These are phyloP conservation scores for Bruguiera gymnorhiza DNA, from an alignment of 345 rosid species.

Conservation along the genomic window DNA sequence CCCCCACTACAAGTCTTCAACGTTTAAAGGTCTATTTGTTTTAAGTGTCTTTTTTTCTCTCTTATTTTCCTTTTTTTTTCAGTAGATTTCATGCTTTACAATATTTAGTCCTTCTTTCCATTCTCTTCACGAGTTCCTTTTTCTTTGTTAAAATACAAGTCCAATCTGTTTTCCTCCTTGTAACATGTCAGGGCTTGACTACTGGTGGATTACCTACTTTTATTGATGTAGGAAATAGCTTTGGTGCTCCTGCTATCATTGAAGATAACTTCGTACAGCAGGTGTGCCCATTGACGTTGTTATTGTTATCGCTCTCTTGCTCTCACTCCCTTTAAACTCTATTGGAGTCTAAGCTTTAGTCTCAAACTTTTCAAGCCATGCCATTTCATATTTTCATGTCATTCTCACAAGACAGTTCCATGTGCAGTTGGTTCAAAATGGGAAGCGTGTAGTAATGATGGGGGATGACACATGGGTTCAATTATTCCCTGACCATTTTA, in stretches of 20 bases:
- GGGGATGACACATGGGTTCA: conserved; percentile 96
- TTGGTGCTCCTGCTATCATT: conserved; percentile 89
- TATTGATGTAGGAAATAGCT: conserved; percentile 87
- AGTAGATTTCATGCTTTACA: background rate
- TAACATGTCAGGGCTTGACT: conserved; percentile 62
- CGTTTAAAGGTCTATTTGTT: conserved; percentile 60
- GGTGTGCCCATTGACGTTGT: conserved; percentile 33
- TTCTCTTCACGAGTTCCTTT: background rate
- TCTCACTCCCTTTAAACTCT: background rate
- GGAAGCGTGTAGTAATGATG: conserved; percentile 87
- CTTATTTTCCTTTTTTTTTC: background rate
- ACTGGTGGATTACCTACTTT: conserved; percentile 96
- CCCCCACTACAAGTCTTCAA: conserved; percentile 94
- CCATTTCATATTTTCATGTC: background rate
- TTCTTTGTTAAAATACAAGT: background rate
- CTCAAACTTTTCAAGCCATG: background rate
- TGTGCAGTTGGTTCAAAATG: conserved; percentile 62
- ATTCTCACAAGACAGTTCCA: background rate
- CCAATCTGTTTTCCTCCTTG: background rate
- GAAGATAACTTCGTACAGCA: conserved; percentile 82
- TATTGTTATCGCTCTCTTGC: background rate
- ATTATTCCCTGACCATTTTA: conserved; percentile 84
- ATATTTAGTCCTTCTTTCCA: background rate
- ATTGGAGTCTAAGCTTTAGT: background rate
- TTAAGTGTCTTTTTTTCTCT: background rate